phyloP scores from a whole-genome alignment of 768 basidiomycete genomes.

The Russula ochroleuca region DNA sequence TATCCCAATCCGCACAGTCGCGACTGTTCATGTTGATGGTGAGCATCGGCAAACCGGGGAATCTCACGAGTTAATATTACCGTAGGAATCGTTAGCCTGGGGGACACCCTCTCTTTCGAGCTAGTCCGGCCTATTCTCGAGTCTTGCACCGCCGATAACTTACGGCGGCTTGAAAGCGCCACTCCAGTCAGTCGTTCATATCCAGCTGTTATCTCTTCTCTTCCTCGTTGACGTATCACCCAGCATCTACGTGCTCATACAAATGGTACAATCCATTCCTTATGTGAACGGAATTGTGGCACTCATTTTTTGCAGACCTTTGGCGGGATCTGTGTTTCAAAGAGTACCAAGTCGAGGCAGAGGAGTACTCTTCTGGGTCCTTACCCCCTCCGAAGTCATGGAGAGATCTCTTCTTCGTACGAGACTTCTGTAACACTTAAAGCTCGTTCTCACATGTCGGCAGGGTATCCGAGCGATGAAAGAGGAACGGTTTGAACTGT shows the following conservation, averaged over 20 bases:
- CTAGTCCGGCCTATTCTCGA: conserved; percentile 72
- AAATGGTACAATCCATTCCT: conserved; percentile 22
- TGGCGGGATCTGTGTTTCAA: conserved; percentile 27
- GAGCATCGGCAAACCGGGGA: conserved; percentile 29
- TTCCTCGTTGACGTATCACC: conserved; percentile 8
- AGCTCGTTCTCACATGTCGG: conserved; percentile 15
- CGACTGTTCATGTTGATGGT: conserved; percentile 59
- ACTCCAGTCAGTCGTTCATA: conserved; percentile 54
- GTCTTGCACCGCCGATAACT: conserved; percentile 65
- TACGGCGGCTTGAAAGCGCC: conserved; percentile 61
- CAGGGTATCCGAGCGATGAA: conserved; percentile 49
- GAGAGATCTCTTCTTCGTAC: conserved; percentile 25
- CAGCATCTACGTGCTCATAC: conserved; percentile 27
- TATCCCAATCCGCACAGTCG: conserved; percentile 41
- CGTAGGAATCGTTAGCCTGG: conserved; percentile 61
- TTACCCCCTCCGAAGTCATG: conserved; percentile 17
- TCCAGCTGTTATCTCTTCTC: background rate
- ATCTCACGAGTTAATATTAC: background rate
- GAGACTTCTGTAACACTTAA: conserved; percentile 19
- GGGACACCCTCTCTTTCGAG: conserved; percentile 56
- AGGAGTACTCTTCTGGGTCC: conserved; percentile 9
- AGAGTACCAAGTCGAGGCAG: conserved; percentile 9
- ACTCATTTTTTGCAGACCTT: conserved; percentile 23
- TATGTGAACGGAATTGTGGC: conserved; percentile 1
- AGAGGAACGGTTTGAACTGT: conserved; percentile 58